Evolutionary conservation across 2,329 filamentous ascomycete species (phyloP).

Genomic region (Arthrobotrys musiformis): DNA sequence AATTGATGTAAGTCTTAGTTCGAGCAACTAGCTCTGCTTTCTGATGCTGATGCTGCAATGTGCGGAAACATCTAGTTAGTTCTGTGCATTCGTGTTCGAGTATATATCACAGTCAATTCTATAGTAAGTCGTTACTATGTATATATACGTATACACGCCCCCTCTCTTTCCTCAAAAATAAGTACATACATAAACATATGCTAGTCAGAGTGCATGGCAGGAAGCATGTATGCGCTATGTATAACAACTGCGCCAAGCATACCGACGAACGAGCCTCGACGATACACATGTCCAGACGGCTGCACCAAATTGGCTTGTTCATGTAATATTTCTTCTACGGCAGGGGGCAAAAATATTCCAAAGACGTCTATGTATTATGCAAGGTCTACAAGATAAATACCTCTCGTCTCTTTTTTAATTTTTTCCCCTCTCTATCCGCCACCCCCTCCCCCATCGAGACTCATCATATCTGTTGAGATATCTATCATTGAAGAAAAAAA

Average conservation of each 20-base stretch:
- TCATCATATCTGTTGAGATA: conserved; percentile 3
- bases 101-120: neutral
- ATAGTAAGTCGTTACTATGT: neutral
- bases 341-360: conserved; percentile 37
- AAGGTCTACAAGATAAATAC: conserved; percentile 20
- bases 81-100: conserved; percentile 6
- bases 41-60: conserved; percentile 3
- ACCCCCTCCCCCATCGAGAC: neutral
- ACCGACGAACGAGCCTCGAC: conserved; percentile 27
- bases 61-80: conserved; percentile 15
- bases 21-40: neutral
- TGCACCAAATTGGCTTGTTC: conserved; percentile 47
- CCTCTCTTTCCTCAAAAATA: neutral
- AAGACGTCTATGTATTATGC: conserved; percentile 20
- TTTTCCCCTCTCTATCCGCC: neutral
- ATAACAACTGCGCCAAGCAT: conserved; percentile 44
- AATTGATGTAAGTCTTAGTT: neutral
- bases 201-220: conserved; percentile 13
- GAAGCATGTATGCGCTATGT: conserved; percentile 5
- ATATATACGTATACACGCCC: neutral
- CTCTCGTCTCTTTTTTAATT: neutral
- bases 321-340: conserved; percentile 28
- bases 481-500: conserved; percentile 18
- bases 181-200: conserved; percentile 7
- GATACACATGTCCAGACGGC: conserved; percentile 48